phyloP scores from a whole-genome alignment of 1,139 yeast genomes.

The Insectozyma bohioensis region DNA sequence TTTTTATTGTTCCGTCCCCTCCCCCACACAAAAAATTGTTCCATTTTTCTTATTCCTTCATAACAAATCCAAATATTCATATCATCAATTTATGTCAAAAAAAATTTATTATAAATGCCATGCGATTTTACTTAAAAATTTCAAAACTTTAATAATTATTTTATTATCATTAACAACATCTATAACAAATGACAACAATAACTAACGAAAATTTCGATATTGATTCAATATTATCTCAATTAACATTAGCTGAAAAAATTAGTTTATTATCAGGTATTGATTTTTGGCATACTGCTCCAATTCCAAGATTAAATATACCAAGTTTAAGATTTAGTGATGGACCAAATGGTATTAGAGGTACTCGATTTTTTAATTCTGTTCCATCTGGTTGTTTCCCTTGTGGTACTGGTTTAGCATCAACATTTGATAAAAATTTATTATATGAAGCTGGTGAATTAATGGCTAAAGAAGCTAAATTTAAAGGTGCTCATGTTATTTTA shows the following conservation, averaged over 20 bases:
- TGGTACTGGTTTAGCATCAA: constrained; percentile 47
- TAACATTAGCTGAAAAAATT: constrained; percentile 50
- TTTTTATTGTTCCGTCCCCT: too few relatives aligned
- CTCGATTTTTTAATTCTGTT: constrained; percentile 29
- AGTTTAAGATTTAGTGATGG: constrained; percentile 32
- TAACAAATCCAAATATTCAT: too few relatives aligned
- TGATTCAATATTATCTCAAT: constrained; percentile 39
- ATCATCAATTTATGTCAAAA: too few relatives aligned
- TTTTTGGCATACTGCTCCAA: constrained; percentile 54
- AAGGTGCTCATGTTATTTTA: constrained; percentile 32
- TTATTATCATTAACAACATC: too few relatives aligned
- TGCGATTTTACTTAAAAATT: too few relatives aligned
- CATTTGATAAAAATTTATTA: constrained; percentile 29
- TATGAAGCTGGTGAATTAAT: constrained; percentile 30
- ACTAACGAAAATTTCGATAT: constrained; percentile 30
- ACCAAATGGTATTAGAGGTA: constrained; percentile 37
- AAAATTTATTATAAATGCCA: too few relatives aligned
- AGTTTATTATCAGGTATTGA: constrained; percentile 48
- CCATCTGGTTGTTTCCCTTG: constrained; percentile 39
- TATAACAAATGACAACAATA: too few relatives aligned
- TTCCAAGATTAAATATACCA: constrained; percentile 43
- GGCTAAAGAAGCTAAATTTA: constrained; percentile 33
- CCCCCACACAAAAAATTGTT: too few relatives aligned
- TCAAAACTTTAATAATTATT: too few relatives aligned
- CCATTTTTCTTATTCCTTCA: too few relatives aligned